phyloP scores from a whole-genome alignment of 2,329 filamentous ascomycete genomes.

The Xylariaceae sp. region DNA sequence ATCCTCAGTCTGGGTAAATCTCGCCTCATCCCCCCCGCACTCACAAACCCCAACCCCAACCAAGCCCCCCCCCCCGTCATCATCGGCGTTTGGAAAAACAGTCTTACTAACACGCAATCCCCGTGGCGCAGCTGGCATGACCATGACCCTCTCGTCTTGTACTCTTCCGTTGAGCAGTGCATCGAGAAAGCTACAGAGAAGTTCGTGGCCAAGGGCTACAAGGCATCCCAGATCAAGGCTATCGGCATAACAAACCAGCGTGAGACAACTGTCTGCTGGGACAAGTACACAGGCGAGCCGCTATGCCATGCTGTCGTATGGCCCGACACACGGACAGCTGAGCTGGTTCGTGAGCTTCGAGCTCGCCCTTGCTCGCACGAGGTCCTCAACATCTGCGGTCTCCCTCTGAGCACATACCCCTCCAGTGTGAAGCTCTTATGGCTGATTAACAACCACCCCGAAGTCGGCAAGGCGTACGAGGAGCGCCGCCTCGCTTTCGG shows the following conservation, averaged over 20 bases:
- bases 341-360: conserved; percentile 72
- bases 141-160: conserved; percentile 73
- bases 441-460: conserved; percentile 67
- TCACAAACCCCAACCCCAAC: not conserved
- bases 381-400: conserved; percentile 65
- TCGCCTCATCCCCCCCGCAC: not conserved
- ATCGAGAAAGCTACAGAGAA: conserved; percentile 69
- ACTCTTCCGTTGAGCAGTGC: conserved; percentile 70
- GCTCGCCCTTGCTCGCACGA: conserved; percentile 60
- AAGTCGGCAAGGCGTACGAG: conserved; percentile 69
- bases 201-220: conserved; percentile 66
- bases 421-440: conserved; percentile 81
- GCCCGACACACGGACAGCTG: conserved; percentile 75
- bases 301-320: conserved; percentile 83
- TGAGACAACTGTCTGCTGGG: conserved; percentile 84
- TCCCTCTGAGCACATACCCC: conserved; percentile 83
- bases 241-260: conserved; percentile 88
- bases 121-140: conserved; percentile 69
- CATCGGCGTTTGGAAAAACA: not conserved
- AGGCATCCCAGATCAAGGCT: conserved; percentile 62
- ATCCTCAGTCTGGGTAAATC: conserved; percentile 75
- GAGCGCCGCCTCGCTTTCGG: conserved; percentile 74
- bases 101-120: conserved; percentile 11
- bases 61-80: too few species aligned
- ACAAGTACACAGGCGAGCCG: conserved; percentile 71